Evolutionary conservation across 2,329 filamentous ascomycete genomes (phyloP), one percentile per base, ranked within the genome.

Genomic region (Fusarium fracticaudum): DNA sequence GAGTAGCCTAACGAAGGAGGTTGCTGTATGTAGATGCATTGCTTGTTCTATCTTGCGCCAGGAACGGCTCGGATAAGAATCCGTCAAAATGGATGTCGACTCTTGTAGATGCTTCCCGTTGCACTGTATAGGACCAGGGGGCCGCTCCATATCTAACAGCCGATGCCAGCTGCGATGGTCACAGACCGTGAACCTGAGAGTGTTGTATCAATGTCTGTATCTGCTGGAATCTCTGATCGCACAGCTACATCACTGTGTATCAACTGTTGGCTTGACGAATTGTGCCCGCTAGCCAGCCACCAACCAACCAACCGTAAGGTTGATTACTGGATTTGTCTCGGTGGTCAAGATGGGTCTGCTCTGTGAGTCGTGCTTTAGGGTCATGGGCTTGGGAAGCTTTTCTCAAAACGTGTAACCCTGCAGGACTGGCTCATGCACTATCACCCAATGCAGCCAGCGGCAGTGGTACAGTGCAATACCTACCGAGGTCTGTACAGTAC

Each of bases 401-500:
- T 72, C 76, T 75, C 43, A 50, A 75, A 70, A 67, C 62, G 76
- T 75, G 64, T 63, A 73, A 68, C 75, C 72, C 65, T 78, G 76
- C 76, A 74, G 76, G 74, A 71, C 63, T 64, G 72, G 72, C 45
- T 57, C 66, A 59, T 68, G 65, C 67, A 69, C 70, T 57, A 76
- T 74, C 55, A 62, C 76, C 72, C 67, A 74, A 77, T 66, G 48
- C 53, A 74, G 72, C 60, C 63, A 58, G 44, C 48, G 62, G 71
- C 50, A 67, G 40, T 54, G 17, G 38, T 41, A 59, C 33, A 51
- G 43, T 37, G 57, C 43, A 38, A 51, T 31, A 31, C 24, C 43
- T 26, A n/a, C 15, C 12, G 11, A 37, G 57, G 26, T 24, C 57
- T n/a, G 43, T 51, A 59, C 43, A 59, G 57, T 50, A 20, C 40